Evolutionary conservation across 306 rosid species (phyloP), one percentile per base, ranked within the genome.

Genomic region (Alnus rubra): DNA sequence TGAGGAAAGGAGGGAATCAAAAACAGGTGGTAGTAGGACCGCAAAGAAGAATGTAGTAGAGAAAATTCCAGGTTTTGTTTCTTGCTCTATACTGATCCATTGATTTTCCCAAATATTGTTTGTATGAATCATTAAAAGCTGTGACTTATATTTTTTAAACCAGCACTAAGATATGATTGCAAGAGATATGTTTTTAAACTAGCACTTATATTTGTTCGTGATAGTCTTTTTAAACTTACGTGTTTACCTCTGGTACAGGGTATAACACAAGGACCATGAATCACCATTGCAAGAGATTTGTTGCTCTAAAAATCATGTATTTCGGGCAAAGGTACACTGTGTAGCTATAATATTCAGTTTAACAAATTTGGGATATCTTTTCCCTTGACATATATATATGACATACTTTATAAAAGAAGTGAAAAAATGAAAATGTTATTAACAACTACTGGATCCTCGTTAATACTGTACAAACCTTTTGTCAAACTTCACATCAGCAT

Each of bases 241-340:
- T 52, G 51, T 45, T 64, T 74, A 53, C 73, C 72, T 76, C 76
- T 81, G 80, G 55, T 76, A 49, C 93, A 94, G 98, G 91, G 75
- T 77, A 82, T 77, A 62, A 76, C 71, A 65, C 82, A 39, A 82
- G 82, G 79, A 82, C 65, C 51, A 76, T 87, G 88, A 85, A 62
- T 74, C 85, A 80, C 74, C 87, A 82, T 58, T 64, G 80, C 86
- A 94, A 83, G 93, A 92, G 98, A 94, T 89, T 83, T 71, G 83
- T 94, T 76, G 97, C 98, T 80, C 88, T 94, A 59, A 92, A 89
- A 84, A 85, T 94, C 70, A 89, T 92, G 97, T 94, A 92, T 78
- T 92, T 94, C 73, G 97, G 98, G 44, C 82, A 80, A 81, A 92
- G 98, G 98, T 94, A 92, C 62, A 44, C 33, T 58, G 19, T 77